Evolutionary conservation across 352 stramenopile genomes (phyloP).

Genomic region (Globisporangium carolinianum): DNA sequence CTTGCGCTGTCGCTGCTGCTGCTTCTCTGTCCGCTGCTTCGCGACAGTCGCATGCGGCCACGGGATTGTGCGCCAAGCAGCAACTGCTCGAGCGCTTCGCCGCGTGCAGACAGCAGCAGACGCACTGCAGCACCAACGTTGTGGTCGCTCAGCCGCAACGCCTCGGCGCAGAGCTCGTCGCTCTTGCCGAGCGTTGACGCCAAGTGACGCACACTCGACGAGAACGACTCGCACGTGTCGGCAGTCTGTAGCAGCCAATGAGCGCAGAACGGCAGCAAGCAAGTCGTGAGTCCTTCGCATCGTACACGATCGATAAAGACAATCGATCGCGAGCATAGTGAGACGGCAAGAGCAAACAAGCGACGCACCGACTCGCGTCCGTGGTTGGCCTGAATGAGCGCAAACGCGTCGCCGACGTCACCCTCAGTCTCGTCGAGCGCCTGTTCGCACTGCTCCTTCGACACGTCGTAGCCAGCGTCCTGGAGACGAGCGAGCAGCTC

Average conservation of each 20-base stretch:
- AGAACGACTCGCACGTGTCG: conserved; percentile 18
- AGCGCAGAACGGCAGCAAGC: not conserved
- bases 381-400: conserved; percentile 12
- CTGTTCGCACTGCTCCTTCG: conserved; percentile 32
- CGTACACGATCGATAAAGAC: not conserved
- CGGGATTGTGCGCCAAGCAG: not conserved
- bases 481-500: conserved; percentile 22
- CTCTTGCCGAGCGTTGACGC: conserved; percentile 38
- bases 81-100: conserved; percentile 24
- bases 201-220: conserved; percentile 39
- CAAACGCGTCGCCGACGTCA: conserved; percentile 19
- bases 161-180: conserved; percentile 47
- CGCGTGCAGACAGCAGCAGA: conserved; percentile 41
- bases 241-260: not conserved
- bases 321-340: not conserved
- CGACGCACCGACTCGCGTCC: conserved; percentile 12
- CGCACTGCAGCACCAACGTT: conserved; percentile 46
- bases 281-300: no score
- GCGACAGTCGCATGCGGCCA: no score
- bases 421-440: conserved; percentile 25
- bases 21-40: no score
- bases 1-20: no score
- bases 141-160: conserved; percentile 40
- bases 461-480: conserved; percentile 22
- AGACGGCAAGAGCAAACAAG: not conserved